phyloP scores from a whole-genome alignment of 2,329 filamentous ascomycete species.

The Ophiosphaerella narmari region DNA sequence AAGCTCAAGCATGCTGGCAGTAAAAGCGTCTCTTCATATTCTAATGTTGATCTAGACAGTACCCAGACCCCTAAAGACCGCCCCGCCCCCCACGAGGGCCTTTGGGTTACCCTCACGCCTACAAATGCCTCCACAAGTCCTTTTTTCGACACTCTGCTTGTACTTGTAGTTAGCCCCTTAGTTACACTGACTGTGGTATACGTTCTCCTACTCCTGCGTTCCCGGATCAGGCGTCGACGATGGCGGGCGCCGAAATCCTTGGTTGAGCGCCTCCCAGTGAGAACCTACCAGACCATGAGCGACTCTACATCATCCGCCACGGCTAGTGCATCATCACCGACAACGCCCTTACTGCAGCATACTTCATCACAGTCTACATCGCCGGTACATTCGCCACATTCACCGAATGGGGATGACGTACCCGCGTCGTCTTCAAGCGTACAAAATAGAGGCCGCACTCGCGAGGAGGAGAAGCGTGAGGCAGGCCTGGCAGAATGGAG shows the following conservation, averaged over 20 bases:
- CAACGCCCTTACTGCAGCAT: conserved; percentile 76
- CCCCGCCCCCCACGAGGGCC: conserved; percentile 67
- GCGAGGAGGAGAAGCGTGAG: conserved; percentile 59
- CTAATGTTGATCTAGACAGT: conserved; percentile 21
- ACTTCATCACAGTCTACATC: conserved; percentile 25
- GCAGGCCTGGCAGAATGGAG: conserved; percentile 57
- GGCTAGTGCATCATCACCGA: conserved; percentile 68
- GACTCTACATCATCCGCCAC: conserved; percentile 64
- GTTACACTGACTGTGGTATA: conserved; percentile 94
- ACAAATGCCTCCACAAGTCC: conserved; percentile 85
- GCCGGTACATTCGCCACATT: conserved; percentile 63
- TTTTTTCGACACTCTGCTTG: conserved; percentile 94
- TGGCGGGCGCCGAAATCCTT: conserved; percentile 98
- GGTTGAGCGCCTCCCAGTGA: conserved; percentile 90
- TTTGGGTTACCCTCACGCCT: conserved; percentile 96
- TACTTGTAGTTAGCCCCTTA: conserved; percentile 91
- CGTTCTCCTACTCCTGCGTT: conserved; percentile 81
- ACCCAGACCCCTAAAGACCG: conserved; percentile 22
- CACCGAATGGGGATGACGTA: conserved; percentile 67
- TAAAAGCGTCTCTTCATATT: conserved; percentile 26
- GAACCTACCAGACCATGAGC: conserved; percentile 88
- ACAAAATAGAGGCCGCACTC: conserved; percentile 32
- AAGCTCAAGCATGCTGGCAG: conserved; percentile 8
- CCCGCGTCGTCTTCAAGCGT: conserved; percentile 44
- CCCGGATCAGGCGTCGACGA: conserved; percentile 82